A percentile compares a stretch with the other conserved stretches of the same genome.
These are phyloP conservation scores for Cyberlindnera xylosilytica DNA, from an alignment of 805 yeast species.

Conservation along the genomic window DNA sequence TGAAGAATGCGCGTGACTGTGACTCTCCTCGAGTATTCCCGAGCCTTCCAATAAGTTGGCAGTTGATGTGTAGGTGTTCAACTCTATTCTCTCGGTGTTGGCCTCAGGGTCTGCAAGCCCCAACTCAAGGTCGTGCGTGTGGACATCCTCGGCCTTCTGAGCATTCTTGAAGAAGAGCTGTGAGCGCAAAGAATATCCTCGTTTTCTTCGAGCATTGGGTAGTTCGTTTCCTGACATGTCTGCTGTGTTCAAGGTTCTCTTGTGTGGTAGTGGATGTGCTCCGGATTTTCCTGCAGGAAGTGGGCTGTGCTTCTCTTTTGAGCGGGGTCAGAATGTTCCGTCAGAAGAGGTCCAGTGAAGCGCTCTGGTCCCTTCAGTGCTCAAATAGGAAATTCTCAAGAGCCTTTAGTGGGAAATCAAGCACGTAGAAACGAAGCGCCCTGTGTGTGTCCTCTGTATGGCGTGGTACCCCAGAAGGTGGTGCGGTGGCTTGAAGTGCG, in stretches of 20 bases:
- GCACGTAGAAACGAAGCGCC: background rate
- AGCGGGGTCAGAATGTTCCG: no score
- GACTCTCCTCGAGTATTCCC: background rate
- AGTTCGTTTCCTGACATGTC: slow-evolving; percentile 5
- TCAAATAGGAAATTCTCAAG: no score
- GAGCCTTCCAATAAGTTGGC: slow-evolving; percentile 9
- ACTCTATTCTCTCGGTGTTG: slow-evolving; percentile 7
- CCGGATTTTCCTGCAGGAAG: no score
- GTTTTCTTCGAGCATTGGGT: slow-evolving; percentile 36
- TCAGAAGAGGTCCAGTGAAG: no score
- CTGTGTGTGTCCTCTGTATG: background rate
- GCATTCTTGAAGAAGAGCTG: slow-evolving; percentile 53
- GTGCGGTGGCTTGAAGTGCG: background rate
- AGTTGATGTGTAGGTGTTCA: slow-evolving; percentile 9
- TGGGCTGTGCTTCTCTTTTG: no score
- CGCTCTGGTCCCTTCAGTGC: no score
- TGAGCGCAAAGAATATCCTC: slow-evolving; percentile 67
- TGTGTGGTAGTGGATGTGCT: background rate
- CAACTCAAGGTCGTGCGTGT: slow-evolving; percentile 11
- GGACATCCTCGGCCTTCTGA: slow-evolving; percentile 17
- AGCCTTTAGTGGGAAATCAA: no score
- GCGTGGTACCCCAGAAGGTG: background rate
- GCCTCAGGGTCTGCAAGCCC: slow-evolving; percentile 1
- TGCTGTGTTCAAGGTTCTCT: no score
- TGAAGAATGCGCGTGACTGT: slow-evolving; percentile 4